These are phyloP conservation scores for Apiospora hydei DNA, from an alignment of 2,329 filamentous ascomycete genomes.

Conservation along the genomic window DNA sequence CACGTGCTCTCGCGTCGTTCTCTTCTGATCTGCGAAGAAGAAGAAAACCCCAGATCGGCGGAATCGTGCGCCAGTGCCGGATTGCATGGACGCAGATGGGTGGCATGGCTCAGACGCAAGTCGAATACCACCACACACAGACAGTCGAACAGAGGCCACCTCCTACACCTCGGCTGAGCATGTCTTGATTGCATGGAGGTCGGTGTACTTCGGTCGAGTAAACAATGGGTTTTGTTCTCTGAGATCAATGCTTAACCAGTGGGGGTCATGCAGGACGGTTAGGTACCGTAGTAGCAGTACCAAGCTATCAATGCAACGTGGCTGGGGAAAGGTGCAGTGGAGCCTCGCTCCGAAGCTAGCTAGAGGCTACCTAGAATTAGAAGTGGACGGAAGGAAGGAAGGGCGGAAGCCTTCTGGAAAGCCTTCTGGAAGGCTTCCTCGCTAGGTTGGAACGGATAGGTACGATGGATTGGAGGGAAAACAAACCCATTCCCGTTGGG, in stretches of 20 bases:
- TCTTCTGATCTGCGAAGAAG: neutral
- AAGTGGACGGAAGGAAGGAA: neutral
- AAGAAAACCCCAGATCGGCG: neutral
- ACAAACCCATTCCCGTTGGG: constrained; percentile 15
- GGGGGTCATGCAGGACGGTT: constrained; percentile 24
- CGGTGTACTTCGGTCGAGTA: neutral
- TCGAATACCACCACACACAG: neutral
- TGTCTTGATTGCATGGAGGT: neutral
- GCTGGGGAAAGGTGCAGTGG: constrained; percentile 22
- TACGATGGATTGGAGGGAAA: neutral
- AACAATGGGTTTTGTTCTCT: constrained; percentile 21
- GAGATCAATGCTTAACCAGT: constrained; percentile 21
- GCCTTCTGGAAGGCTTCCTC: neutral
- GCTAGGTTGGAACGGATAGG: neutral
- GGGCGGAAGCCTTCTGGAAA: neutral
- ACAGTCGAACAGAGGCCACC: neutral
- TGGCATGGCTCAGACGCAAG: neutral
- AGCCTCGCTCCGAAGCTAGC: neutral
- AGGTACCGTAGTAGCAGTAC: neutral
- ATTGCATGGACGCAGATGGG: neutral
- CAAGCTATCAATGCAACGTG: constrained; percentile 6
- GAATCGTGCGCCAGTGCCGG: neutral
- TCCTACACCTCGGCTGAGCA: no score
- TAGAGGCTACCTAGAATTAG: neutral
- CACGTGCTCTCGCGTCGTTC: neutral